Evolutionary conservation across 495 filamentous ascomycete species (phyloP), one percentile per base, ranked within the genome.

Genomic region (Podospora didyma): DNA sequence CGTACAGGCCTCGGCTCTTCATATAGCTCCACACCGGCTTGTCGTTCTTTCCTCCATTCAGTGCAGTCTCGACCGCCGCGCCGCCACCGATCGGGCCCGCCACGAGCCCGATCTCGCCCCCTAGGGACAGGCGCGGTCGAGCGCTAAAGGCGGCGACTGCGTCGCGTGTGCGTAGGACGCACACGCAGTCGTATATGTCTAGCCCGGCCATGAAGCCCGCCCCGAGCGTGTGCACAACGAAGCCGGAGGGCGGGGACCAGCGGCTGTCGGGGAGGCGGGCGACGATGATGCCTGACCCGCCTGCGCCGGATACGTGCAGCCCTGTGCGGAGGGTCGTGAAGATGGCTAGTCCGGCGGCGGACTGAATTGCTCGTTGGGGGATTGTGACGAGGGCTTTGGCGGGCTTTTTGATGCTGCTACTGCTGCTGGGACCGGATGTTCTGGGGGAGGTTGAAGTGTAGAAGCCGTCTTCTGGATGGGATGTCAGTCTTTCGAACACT

Each of bases 311-410:
- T n/a, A 90, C 69, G 82, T 88, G 89, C 14, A 92, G 74, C 14
- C 89, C 89, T 1, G 87, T 86, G 39, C 89, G 85, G 86, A 92
- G 89, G 11, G 85, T 87, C 0, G 88, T 92, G 75, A 94, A 94
- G 67, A 94, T 90, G 39, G 87, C 88, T 2, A 94, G 72, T 3
- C 88, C 89, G 63, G 88, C 86, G 11, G 86, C 86, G 49, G 84
- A 81, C 50, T 80, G 73, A 41, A 94, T 85, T 3, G 89, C 88
- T 60, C 84, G 67, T 17, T 78, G 66, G 0, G 89, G 89, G 51
- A 94, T 91, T 71, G 89, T 89, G 69, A 90, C 82, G 5, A 91
- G 63, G 14, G 24, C 53, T 21, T 39, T 45, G 39, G 39, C 12
- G 31, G 49, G 35, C 35, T 53, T 53, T 59, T 48, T 46, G 19